Evolutionary conservation across 1,284 basidiomycete species (phyloP).

Genomic region (Lentinula novae-zelandiae): DNA sequence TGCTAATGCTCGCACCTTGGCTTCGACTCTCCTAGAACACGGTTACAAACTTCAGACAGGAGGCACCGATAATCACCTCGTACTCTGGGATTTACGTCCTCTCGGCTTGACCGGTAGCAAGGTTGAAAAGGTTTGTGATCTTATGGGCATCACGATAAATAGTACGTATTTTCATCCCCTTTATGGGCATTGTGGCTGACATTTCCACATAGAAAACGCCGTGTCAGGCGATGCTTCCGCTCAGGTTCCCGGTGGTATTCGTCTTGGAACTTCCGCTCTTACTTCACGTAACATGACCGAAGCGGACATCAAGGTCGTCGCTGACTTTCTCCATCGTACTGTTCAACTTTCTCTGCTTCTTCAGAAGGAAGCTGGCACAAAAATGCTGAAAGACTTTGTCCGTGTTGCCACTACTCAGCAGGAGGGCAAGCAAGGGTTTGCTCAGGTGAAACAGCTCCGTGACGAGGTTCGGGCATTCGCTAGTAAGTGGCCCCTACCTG

Average conservation of each 20-base stretch:
- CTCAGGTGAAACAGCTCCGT: slow-evolving; percentile 69
- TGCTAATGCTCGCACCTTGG: slow-evolving; percentile 80
- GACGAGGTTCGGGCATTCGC: slow-evolving; percentile 81
- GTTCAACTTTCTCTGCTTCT: slow-evolving; percentile 84
- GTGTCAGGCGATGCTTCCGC: slow-evolving; percentile 96
- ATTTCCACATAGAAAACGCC: slow-evolving; percentile 73
- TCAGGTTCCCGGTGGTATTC: slow-evolving; percentile 95
- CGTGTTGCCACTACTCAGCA: slow-evolving; percentile 72
- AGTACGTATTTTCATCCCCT: slow-evolving; percentile 48
- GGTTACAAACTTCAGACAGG: slow-evolving; percentile 97
- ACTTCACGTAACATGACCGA: slow-evolving; percentile 95
- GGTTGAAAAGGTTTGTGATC: slow-evolving; percentile 97
- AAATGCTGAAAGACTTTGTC: slow-evolving; percentile 96
- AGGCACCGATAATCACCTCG: slow-evolving; percentile 97
- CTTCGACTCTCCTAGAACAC: slow-evolving; percentile 63
- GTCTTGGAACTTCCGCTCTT: slow-evolving; percentile 91
- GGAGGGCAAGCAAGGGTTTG: slow-evolving; percentile 68
- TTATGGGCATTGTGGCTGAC: neutral
- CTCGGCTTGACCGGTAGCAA: slow-evolving; percentile 96
- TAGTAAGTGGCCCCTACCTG: slow-evolving; percentile 88
- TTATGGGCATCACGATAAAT: slow-evolving; percentile 95
- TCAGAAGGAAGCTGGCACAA: slow-evolving; percentile 94
- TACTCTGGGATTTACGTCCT: slow-evolving; percentile 97
- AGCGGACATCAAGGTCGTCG: slow-evolving; percentile 84
- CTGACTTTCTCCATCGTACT: slow-evolving; percentile 88